A percentile compares a stretch with the other conserved stretches of the same genome.
These are phyloP conservation scores for Tetrapyrgos nigripes DNA, from an alignment of 1,284 basidiomycete species.

Conservation along the genomic window DNA sequence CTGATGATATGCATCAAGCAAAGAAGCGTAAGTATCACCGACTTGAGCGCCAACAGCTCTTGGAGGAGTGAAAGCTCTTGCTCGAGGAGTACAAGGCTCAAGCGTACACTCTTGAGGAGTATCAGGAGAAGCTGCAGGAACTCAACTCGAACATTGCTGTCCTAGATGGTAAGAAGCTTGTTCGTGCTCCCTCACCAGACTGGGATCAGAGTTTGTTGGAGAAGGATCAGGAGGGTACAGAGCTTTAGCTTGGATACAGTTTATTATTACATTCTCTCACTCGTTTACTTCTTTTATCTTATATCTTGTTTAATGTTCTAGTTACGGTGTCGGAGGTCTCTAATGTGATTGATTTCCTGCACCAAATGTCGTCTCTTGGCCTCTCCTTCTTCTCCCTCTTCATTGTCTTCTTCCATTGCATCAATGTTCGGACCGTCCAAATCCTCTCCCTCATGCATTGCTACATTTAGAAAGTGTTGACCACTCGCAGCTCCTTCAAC, in stretches of 20 bases:
- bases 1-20: neutral
- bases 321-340: neutral
- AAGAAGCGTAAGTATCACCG: neutral
- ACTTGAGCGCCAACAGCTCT: neutral
- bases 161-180: too few species aligned
- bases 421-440: neutral
- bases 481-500: constrained; percentile 29
- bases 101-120: neutral
- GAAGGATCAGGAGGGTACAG: neutral
- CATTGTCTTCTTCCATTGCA: neutral
- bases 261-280: neutral
- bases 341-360: neutral
- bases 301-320: too few species aligned
- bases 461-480: neutral
- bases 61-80: neutral
- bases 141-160: neutral
- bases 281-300: too few species aligned
- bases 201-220: neutral
- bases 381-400: constrained; percentile 2
- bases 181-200: neutral
- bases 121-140: neutral
- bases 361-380: neutral
- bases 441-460: neutral
- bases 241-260: neutral
- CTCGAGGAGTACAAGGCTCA: neutral